Evolutionary conservation across 169 alveolate species (phyloP).

Genomic region (Plasmodium vivax): DNA sequence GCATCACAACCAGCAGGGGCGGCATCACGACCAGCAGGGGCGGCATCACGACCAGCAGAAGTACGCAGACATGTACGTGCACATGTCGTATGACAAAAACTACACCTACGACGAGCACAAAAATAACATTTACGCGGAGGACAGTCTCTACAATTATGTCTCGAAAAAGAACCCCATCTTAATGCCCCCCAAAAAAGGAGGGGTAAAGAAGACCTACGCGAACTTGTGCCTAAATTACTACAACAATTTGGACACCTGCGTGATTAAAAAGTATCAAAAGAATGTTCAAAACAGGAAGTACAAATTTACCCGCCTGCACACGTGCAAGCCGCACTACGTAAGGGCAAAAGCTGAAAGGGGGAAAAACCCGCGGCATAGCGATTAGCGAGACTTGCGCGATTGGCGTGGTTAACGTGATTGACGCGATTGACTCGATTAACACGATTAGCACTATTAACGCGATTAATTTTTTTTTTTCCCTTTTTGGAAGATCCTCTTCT

Average conservation of each 20-base stretch:
- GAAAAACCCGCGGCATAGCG: neutral
- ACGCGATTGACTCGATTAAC: neutral
- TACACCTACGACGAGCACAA: conserved; percentile 23
- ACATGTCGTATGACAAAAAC: conserved; percentile 17
- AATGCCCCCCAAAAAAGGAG: neutral
- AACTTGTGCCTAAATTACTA: conserved; percentile 51
- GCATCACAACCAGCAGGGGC: neutral
- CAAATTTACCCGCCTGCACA: conserved; percentile 52
- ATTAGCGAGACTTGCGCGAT: too few relatives aligned
- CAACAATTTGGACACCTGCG: conserved; percentile 48
- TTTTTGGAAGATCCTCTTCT: conserved; percentile 17
- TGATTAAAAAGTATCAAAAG: conserved; percentile 39
- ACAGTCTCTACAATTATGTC: conserved; percentile 26
- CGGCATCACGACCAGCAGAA: neutral
- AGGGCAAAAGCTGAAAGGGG: neutral
- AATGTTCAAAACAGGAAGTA: conserved; percentile 43
- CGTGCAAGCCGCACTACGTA: conserved; percentile 67
- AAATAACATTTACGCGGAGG: conserved; percentile 40
- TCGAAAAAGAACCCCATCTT: neutral
- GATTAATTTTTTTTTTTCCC: neutral
- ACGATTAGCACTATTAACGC: neutral
- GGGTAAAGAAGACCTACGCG: conserved; percentile 21
- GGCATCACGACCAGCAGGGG: neutral
- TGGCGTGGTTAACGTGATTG: too few relatives aligned
- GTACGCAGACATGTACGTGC: conserved; percentile 52